A percentile compares a stretch with the other conserved stretches of the same genome.
Evolutionary conservation across 148 eudicot genomes (phyloP).

Genomic region (Chenopodium album): DNA sequence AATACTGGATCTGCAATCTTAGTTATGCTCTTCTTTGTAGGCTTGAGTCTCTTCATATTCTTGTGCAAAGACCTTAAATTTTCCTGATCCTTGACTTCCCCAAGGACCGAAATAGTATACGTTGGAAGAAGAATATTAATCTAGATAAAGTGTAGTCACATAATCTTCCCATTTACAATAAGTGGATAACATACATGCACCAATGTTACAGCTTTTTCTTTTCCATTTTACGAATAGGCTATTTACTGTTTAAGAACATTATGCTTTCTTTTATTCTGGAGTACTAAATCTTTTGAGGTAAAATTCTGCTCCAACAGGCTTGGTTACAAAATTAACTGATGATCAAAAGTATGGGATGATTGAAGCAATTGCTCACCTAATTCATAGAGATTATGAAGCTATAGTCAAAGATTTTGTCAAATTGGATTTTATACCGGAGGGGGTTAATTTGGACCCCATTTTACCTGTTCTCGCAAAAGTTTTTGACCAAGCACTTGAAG

Average conservation of each 20-base stretch:
- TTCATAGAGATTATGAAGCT: constrained; percentile 92
- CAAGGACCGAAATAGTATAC: neutral
- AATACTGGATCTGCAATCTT: neutral
- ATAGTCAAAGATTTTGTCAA: constrained; percentile 96
- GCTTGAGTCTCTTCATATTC: neutral
- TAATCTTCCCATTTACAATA: neutral
- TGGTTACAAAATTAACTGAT: constrained; percentile 92
- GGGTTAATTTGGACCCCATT: constrained; percentile 90
- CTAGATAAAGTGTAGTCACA: neutral
- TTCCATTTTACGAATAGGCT: neutral
- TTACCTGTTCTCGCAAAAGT: constrained; percentile 97
- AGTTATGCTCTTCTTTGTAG: neutral
- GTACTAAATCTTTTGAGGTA: constrained; percentile 16
- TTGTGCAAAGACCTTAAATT: neutral
- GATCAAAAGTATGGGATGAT: constrained; percentile 99
- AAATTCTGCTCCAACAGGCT: constrained; percentile 50
- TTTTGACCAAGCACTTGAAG: constrained; percentile 99
- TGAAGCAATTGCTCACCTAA: constrained; percentile 98
- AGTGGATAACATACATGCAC: neutral
- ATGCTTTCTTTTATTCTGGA: neutral
- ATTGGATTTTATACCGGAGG: constrained; percentile 88
- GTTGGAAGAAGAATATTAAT: neutral
- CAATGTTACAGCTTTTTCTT: neutral
- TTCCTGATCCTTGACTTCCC: neutral
- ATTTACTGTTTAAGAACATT: neutral